Percentiles rank a stretch among this genome's conserved stretches.
Evolutionary conservation across 495 filamentous ascomycete species (phyloP).

Genomic region (Aspergillus wentii): DNA sequence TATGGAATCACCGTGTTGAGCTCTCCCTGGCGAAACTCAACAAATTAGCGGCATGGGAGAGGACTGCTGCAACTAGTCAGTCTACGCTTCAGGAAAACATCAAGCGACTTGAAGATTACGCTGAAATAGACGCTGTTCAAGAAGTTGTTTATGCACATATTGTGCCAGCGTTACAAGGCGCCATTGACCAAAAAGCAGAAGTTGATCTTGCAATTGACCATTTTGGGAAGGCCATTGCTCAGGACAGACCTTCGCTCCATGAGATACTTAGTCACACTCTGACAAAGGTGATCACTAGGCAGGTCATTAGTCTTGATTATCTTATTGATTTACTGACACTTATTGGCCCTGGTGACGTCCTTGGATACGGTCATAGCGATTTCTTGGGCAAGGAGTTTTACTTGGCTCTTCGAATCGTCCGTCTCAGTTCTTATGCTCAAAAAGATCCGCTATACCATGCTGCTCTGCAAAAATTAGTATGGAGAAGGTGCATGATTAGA

Average conservation of each 20-base stretch:
- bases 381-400: constrained; percentile 56
- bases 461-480: constrained; percentile 64
- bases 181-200: constrained; percentile 74
- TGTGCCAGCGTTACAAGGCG: constrained; percentile 50
- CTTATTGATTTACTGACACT: constrained; percentile 83
- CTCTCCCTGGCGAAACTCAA: constrained; percentile 83
- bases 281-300: constrained; percentile 58
- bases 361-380: constrained; percentile 29
- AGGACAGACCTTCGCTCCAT: constrained; percentile 57
- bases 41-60: constrained; percentile 55
- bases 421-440: constrained; percentile 46
- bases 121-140: constrained; percentile 67
- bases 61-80: constrained; percentile 13
- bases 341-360: constrained; percentile 36
- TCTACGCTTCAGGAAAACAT: constrained; percentile 28
- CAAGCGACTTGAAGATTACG: constrained; percentile 50
- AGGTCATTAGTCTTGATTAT: constrained; percentile 58
- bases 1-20: constrained; percentile 89
- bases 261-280: constrained; percentile 62
- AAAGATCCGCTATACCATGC: constrained; percentile 45
- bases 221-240: constrained; percentile 51
- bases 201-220: constrained; percentile 67
- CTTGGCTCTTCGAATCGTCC: constrained; percentile 64
- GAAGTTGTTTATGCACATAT: constrained; percentile 63
- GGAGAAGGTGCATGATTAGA: constrained; percentile 73